A percentile compares a stretch with the other conserved stretches of the same genome.
These are phyloP conservation scores for Gossypium raimondii DNA, from an alignment of 345 rosid species.

Conservation along the genomic window DNA sequence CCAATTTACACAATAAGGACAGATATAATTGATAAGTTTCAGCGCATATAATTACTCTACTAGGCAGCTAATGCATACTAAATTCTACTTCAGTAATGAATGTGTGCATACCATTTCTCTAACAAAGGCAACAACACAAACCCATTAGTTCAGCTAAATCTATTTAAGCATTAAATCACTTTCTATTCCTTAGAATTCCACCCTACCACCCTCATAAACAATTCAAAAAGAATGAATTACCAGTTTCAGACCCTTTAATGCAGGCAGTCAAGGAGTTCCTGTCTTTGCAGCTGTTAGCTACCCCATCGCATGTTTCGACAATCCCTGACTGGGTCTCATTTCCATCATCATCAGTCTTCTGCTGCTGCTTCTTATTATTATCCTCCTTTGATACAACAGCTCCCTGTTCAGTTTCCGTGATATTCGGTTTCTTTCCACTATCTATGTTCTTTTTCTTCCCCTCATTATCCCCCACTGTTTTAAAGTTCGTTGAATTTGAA, in stretches of 20 bases:
- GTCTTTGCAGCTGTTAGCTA: constrained; percentile 34
- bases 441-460: constrained; percentile 10
- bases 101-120: background rate
- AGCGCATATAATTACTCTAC: background rate
- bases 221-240: constrained; percentile 26
- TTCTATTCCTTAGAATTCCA: background rate
- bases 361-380: constrained; percentile 8
- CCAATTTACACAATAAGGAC: background rate
- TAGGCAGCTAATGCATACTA: background rate
- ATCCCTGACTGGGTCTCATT: constrained; percentile 24
- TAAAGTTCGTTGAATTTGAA: background rate
- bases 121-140: background rate
- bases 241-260: constrained; percentile 39
- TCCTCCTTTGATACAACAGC: background rate
- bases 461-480: constrained; percentile 17
- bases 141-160: background rate
- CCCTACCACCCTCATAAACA: background rate
- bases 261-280: constrained; percentile 44
- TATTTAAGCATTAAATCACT: background rate
- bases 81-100: background rate
- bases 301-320: constrained; percentile 46
- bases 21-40: background rate
- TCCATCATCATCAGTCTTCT: constrained; percentile 23
- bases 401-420: background rate
- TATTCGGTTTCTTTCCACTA: background rate